phyloP scores from a whole-genome alignment of 2,329 filamentous ascomycete species.

The Talaromyces islandicus region DNA sequence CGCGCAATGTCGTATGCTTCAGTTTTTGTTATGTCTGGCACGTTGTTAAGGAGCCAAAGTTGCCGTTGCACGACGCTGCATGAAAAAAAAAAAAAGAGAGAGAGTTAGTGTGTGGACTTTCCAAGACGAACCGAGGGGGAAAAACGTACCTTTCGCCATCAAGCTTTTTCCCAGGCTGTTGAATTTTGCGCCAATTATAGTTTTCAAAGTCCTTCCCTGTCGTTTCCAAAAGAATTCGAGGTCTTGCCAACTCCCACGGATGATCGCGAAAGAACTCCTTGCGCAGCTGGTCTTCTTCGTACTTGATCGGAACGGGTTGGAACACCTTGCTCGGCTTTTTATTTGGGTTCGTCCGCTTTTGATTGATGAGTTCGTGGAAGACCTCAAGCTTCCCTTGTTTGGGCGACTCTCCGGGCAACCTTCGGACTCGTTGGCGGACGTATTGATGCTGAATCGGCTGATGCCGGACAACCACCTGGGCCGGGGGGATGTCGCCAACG shows the following conservation, averaged over 20 bases:
- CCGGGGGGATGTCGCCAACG: slow-evolving; percentile 53
- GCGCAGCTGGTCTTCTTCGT: slow-evolving; percentile 78
- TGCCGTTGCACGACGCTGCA: slow-evolving; percentile 89
- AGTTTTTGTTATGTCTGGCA: slow-evolving; percentile 52
- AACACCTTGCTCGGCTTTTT: slow-evolving; percentile 70
- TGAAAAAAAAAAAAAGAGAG: slow-evolving; percentile 2
- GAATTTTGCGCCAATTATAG: slow-evolving; percentile 73
- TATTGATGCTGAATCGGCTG: slow-evolving; percentile 44
- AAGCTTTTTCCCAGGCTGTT: slow-evolving; percentile 68
- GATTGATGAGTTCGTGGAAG: slow-evolving; percentile 30
- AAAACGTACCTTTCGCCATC: slow-evolving; percentile 71
- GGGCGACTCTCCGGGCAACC: no score
- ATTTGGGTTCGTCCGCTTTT: slow-evolving; percentile 44
- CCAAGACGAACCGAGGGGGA: background rate
- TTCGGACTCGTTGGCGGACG: slow-evolving; percentile 32
- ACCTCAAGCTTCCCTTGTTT: slow-evolving; percentile 21
- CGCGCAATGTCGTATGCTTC: slow-evolving; percentile 81
- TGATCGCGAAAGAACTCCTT: slow-evolving; percentile 85
- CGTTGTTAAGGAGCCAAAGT: slow-evolving; percentile 70
- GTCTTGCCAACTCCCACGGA: slow-evolving; percentile 92
- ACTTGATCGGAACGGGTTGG: slow-evolving; percentile 69
- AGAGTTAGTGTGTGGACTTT: background rate
- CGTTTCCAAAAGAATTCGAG: slow-evolving; percentile 75
- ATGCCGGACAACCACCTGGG: slow-evolving; percentile 54
- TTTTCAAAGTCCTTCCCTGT: slow-evolving; percentile 73